These are phyloP conservation scores for Gyromitra esculenta DNA, from an alignment of 2,329 filamentous ascomycete species.

Conservation along the genomic window DNA sequence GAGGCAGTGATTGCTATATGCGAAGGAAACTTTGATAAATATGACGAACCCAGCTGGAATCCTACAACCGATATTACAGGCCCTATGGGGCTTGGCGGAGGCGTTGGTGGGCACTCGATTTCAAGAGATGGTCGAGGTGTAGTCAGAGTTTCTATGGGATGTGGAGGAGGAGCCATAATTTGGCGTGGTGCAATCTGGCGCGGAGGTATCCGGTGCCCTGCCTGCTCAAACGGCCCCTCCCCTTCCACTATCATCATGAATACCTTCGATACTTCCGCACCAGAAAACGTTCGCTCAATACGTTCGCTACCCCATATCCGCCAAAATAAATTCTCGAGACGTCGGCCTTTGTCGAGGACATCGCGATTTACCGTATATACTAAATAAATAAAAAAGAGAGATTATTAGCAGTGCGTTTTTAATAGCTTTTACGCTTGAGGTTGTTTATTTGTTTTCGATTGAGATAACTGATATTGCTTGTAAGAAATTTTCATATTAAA, in stretches of 20 bases:
- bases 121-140: conserved; percentile 53
- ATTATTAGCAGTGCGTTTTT: conserved; percentile 45
- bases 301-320: conserved; percentile 64
- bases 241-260: conserved; percentile 62
- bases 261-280: conserved; percentile 61
- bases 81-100: conserved; percentile 56
- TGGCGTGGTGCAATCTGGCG: conserved; percentile 27
- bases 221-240: conserved; percentile 49
- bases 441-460: conserved; percentile 31
- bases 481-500: conserved; percentile 51
- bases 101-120: conserved; percentile 56
- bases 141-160: conserved; percentile 51
- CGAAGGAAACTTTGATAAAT: conserved; percentile 55
- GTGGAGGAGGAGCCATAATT: conserved; percentile 51
- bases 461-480: conserved; percentile 49
- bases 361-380: conserved; percentile 64
- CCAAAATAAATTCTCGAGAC: conserved; percentile 67
- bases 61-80: conserved; percentile 42
- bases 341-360: conserved; percentile 62
- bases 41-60: conserved; percentile 52
- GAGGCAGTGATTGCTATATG: conserved; percentile 57
- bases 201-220: conserved; percentile 43
- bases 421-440: conserved; percentile 21
- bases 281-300: conserved; percentile 60
- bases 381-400: conserved; percentile 55